A percentile compares a stretch with the other conserved stretches of the same genome.
Evolutionary conservation across 129 eudicot genomes (phyloP).

Genomic region (Artemisia argyi): DNA sequence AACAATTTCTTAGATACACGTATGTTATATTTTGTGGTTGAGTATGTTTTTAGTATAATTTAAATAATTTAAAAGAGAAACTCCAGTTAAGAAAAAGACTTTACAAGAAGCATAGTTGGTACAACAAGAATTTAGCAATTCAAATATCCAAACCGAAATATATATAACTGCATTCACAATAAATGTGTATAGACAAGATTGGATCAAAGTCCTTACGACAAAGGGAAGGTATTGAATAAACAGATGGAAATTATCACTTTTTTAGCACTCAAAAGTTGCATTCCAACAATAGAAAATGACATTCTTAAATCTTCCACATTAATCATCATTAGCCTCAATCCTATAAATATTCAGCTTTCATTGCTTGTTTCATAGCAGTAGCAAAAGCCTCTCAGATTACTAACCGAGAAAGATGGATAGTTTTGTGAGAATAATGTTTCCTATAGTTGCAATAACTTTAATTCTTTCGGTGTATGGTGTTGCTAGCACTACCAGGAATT

Average conservation of each 20-base stretch:
- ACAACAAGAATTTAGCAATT: neutral
- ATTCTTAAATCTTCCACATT: neutral
- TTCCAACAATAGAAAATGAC: constrained; percentile 20
- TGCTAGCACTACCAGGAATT: neutral
- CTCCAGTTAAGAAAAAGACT: neutral
- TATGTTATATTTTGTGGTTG: neutral
- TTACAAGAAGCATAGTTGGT: neutral
- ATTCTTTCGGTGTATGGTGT: neutral
- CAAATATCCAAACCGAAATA: neutral
- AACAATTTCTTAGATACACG: neutral
- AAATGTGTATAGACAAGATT: neutral
- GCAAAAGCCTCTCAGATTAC: neutral
- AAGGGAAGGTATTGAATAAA: constrained; percentile 14
- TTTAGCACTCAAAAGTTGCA: constrained; percentile 36
- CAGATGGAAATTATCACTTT: constrained; percentile 18
- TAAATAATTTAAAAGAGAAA: neutral
- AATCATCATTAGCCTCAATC: neutral
- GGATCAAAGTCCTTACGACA: constrained; percentile 14
- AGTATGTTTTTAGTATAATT: neutral
- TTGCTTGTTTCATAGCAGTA: neutral
- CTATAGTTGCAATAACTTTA: neutral
- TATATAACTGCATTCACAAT: neutral
- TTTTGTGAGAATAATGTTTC: neutral
- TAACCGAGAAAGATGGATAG: neutral
- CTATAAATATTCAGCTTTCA: constrained; percentile 11